Percentiles rank a stretch among this genome's conserved stretches.
These are phyloP conservation scores for Trichoderma sp. DNA, from an alignment of 2,329 filamentous ascomycete genomes.

Conservation along the genomic window DNA sequence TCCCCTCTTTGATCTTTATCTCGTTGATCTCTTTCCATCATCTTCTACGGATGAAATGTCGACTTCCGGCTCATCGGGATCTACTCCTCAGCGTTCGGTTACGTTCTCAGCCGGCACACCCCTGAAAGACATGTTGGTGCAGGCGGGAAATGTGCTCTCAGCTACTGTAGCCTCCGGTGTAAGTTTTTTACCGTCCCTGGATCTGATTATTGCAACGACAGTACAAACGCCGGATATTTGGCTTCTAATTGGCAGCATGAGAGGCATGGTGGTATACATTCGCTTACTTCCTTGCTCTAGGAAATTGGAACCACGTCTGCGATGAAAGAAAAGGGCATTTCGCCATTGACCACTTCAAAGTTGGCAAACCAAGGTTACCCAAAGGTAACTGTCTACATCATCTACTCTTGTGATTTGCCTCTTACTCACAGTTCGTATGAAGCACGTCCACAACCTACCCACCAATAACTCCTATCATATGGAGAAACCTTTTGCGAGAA, in stretches of 20 bases:
- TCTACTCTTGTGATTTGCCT: conserved; percentile 18
- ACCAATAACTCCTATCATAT: conserved; percentile 51
- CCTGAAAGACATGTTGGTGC: conserved; percentile 27
- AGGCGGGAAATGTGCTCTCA: conserved; percentile 21
- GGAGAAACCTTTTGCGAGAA: conserved; percentile 70
- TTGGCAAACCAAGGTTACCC: conserved; percentile 53
- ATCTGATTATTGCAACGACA: background rate
- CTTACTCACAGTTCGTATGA: conserved; percentile 37
- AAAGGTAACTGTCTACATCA: conserved; percentile 44
- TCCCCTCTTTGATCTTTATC: conserved; percentile 9
- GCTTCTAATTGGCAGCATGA: background rate
- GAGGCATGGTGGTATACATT: background rate
- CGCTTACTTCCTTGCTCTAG: background rate
- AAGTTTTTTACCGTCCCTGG: conserved; percentile 11
- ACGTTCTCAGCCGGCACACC: conserved; percentile 21
- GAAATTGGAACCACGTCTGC: background rate
- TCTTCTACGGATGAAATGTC: conserved; percentile 31
- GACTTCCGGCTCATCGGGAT: conserved; percentile 28
- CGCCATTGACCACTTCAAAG: conserved; percentile 52
- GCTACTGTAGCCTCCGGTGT: conserved; percentile 23
- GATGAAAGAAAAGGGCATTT: conserved; percentile 43
- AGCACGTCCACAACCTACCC: conserved; percentile 45
- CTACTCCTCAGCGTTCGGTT: conserved; percentile 30
- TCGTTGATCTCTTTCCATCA: background rate
- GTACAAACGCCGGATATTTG: background rate